Evolutionary conservation across 2,329 filamentous ascomycete species (phyloP).

Genomic region (Calonectria pseudoreteaudii): DNA sequence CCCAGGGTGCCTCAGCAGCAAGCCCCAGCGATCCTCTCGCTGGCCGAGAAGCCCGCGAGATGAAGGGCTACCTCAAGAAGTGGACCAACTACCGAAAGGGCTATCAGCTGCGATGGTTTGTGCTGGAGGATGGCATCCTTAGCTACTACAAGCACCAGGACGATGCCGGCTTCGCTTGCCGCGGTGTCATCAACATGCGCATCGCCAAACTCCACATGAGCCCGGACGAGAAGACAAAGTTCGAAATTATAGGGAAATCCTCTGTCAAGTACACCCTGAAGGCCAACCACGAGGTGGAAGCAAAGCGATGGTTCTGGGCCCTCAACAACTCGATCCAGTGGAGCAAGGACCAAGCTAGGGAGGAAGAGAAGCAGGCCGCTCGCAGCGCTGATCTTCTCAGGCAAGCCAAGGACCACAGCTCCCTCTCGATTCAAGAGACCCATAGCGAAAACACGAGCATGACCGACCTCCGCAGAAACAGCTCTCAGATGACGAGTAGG

Average conservation of each 20-base stretch:
- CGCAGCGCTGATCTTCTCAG: slow-evolving; percentile 80
- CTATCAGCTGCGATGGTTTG: slow-evolving; percentile 97
- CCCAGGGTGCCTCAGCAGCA: slow-evolving; percentile 65
- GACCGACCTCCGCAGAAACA: slow-evolving; percentile 57
- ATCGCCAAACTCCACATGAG: slow-evolving; percentile 97
- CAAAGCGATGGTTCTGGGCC: slow-evolving; percentile 99
- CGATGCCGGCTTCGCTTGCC: slow-evolving; percentile 94
- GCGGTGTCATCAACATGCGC: slow-evolving; percentile 98
- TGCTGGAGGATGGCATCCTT: slow-evolving; percentile 94
- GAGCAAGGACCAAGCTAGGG: slow-evolving; percentile 95
- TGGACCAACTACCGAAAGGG: slow-evolving; percentile 99
- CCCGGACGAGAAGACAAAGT: slow-evolving; percentile 95
- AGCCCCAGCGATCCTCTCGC: slow-evolving; percentile 71
- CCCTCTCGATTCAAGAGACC: slow-evolving; percentile 58
- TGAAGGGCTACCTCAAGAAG: slow-evolving; percentile 99
- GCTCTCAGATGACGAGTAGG: slow-evolving; percentile 55
- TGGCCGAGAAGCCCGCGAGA: slow-evolving; percentile 90
- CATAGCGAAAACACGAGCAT: slow-evolving; percentile 66
- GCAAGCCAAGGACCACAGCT: slow-evolving; percentile 81
- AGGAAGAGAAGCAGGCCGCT: slow-evolving; percentile 83
- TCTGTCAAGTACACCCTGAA: slow-evolving; percentile 99
- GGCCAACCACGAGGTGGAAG: slow-evolving; percentile 97
- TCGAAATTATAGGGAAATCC: slow-evolving; percentile 97
- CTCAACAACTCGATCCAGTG: slow-evolving; percentile 99
- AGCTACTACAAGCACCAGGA: slow-evolving; percentile 99